These are phyloP conservation scores for Camellia oleifera DNA, from an alignment of 179 eudicot genomes.

Conservation along the genomic window DNA sequence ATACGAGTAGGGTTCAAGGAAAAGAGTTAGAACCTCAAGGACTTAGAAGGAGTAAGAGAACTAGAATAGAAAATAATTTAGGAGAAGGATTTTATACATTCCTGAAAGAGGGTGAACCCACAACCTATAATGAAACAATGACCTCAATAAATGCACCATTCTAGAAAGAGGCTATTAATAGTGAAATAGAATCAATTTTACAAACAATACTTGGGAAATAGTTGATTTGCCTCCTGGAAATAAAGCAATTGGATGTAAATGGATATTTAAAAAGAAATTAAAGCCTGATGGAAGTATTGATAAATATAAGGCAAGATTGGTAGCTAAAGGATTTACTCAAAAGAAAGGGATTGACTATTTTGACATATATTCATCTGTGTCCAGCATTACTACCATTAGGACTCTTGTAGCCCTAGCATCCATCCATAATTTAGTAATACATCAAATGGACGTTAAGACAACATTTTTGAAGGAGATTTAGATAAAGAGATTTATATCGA, in stretches of 20 bases:
- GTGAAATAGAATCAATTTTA: neutral
- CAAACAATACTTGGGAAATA: neutral
- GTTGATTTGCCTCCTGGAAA: neutral
- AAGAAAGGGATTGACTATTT: neutral
- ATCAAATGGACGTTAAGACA: neutral
- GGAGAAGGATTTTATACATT: neutral
- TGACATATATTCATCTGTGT: neutral
- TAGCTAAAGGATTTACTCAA: neutral
- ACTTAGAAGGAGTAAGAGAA: neutral
- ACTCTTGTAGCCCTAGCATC: neutral
- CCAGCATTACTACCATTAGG: neutral
- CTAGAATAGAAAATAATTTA: neutral
- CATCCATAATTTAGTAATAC: neutral
- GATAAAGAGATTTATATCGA: neutral
- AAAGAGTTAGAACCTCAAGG: neutral
- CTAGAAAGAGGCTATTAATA: neutral
- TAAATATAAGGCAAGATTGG: neutral
- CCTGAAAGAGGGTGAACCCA: neutral
- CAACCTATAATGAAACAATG: neutral
- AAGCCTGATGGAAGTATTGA: neutral
- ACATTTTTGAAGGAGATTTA: neutral
- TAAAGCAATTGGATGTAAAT: neutral
- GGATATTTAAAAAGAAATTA: neutral
- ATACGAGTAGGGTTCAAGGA: neutral
- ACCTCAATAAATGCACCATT: neutral